Conservation (phyloP, 345 rosid species). For the Brassica cretica region DNA sequence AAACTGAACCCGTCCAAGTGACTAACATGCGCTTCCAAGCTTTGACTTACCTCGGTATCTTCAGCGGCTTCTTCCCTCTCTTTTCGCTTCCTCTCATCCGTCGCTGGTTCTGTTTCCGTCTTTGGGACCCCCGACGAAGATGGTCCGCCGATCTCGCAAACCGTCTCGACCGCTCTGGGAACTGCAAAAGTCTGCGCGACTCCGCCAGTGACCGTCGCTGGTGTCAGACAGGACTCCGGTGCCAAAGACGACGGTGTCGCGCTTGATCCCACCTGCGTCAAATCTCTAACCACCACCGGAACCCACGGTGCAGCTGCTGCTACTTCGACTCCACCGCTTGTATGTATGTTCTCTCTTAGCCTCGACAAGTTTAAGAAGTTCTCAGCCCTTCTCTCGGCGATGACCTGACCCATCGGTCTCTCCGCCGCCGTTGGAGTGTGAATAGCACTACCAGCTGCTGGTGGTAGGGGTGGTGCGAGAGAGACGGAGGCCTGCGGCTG, state of each 20-base stretch:
- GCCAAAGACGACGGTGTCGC: not conserved
- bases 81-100: constrained; percentile 2
- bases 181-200: constrained; percentile 20
- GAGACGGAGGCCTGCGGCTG: constrained; percentile 7
- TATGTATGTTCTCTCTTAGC: not conserved
- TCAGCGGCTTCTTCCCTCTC: constrained; percentile 18
- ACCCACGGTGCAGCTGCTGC: constrained; percentile 6
- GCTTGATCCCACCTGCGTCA: constrained; percentile 13
- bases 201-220: not conserved
- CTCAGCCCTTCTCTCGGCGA: not conserved
- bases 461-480: not conserved
- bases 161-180: not conserved
- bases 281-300: not conserved
- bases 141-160: not conserved
- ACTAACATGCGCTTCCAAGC: not conserved
- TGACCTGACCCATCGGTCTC: not conserved
- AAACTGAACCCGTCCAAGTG: not conserved
- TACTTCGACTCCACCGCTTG: constrained; percentile 9
- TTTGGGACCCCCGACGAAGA: not conserved
- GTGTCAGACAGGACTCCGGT: not conserved
- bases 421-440: not conserved
- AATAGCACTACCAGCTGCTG: not conserved
- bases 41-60: constrained; percentile 2
- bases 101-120: not conserved
- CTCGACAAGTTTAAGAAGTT: constrained; percentile 12